Base-by-base conservation (phyloP, 1,139 yeast species). In the Pichia norvegensis region DNA sequence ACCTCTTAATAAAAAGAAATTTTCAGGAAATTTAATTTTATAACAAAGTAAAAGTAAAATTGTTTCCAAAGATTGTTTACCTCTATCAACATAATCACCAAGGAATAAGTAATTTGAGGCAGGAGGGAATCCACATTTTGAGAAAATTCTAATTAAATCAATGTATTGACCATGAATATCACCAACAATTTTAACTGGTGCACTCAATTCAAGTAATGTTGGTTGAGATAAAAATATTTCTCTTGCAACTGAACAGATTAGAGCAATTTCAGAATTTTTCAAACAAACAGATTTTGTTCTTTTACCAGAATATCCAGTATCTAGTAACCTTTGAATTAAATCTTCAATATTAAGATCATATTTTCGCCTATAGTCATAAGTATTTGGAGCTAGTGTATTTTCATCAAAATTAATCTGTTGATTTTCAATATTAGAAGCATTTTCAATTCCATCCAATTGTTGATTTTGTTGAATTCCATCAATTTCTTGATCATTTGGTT, bases 61-160 rank as follows among this genome's bases (percentile, higher is more conserved):
- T 0, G 97, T 90, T 62, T 92, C 98, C 49, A 92, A 69, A 10
- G 94, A 81, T 65, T 92, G 97, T 65, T 90, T 88, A 40, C 98
- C 98, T 54, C 98, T 76, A 67, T 92, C 98, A 41, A 92, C 98
- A 63, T 92, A 92, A 65, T 92, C 98, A 16, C 98, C 98, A 46
- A 92, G 66, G 57, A 92, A 90, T 52, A 92, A 70, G 66, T 88
- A 92, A 64, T 92, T 92, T 19, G 96, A 79, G 52, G 85, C 79
- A 3, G 98, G 98, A n/a, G 98, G 98, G 67, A 87, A 92, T 21
- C 97, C 98, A 69, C 97, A 90, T 69, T 86, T 87, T 42, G 95
- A 88, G 65, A 92, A 92, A 55, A 92, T 75, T 54, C 97, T 77
- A 53, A 92, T 81, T 56, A 92, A 70, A 66, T 92, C 98, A 44